Evolutionary conservation across 192 early-diverging fungal species (phyloP).

Genomic region (Backusella psychrophila): DNA sequence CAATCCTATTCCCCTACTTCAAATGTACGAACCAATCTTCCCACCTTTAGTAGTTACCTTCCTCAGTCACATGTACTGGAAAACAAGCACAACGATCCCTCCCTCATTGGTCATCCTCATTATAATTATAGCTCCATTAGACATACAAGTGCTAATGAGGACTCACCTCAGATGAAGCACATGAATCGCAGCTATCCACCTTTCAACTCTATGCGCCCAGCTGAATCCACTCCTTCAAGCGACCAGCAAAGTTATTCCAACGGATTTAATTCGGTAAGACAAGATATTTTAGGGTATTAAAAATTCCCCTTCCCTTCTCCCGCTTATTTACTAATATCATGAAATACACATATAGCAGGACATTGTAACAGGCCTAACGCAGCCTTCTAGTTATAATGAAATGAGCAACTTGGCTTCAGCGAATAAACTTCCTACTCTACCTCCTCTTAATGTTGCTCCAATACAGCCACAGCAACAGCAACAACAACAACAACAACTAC

Average conservation of each 20-base stretch:
- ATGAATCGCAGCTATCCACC: neutral
- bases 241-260: slow-evolving; percentile 5
- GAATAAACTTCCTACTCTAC: slow-evolving; percentile 4
- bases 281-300: neutral
- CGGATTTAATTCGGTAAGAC: slow-evolving; percentile 15
- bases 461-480: neutral
- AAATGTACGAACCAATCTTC: neutral
- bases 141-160: neutral
- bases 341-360: neutral
- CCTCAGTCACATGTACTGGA: neutral
- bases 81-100: slow-evolving; percentile 1
- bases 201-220: neutral
- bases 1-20: slow-evolving; percentile 11
- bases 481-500: neutral
- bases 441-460: slow-evolving; percentile 3
- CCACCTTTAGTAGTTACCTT: neutral
- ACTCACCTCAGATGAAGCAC: neutral
- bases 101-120: neutral
- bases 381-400: neutral
- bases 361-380: neutral
- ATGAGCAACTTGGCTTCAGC: neutral
- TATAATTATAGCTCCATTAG: slow-evolving; percentile 15
- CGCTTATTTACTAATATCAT: neutral
- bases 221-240: neutral
- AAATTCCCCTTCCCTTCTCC: neutral